These are phyloP conservation scores for Vigna angularis DNA, from an alignment of 306 rosid genomes.

Conservation along the genomic window DNA sequence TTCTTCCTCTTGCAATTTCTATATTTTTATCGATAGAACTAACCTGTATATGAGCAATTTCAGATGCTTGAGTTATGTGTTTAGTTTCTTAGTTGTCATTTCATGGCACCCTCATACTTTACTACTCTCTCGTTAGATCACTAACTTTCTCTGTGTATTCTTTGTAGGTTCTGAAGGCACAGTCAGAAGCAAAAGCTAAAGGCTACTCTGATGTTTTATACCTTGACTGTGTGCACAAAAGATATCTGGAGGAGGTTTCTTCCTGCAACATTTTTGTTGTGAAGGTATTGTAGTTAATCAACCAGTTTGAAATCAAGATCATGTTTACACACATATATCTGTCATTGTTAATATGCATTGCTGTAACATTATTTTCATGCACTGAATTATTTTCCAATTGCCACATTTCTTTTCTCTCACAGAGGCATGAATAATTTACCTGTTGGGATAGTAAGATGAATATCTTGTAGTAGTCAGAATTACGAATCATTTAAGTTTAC, in stretches of 20 bases:
- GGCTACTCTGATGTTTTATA: slow-evolving; percentile 96
- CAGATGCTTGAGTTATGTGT: slow-evolving; percentile 24
- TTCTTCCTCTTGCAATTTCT: slow-evolving; percentile 13
- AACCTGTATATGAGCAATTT: background rate
- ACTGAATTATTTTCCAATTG: slow-evolving; percentile 21
- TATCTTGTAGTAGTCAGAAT: slow-evolving; percentile 6
- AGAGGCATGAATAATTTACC: slow-evolving; percentile 23
- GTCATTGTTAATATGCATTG: background rate
- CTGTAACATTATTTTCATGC: slow-evolving; percentile 4
- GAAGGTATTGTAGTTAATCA: slow-evolving; percentile 63
- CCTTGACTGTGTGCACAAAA: slow-evolving; percentile 91
- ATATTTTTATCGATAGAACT: slow-evolving; percentile 16
- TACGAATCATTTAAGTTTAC: slow-evolving; percentile 7
- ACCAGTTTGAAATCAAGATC: slow-evolving; percentile 28
- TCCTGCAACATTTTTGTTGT: slow-evolving; percentile 97
- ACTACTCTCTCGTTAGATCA: background rate
- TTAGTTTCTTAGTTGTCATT: slow-evolving; percentile 35
- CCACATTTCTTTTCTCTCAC: background rate
- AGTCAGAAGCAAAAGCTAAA: slow-evolving; percentile 86
- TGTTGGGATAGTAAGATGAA: slow-evolving; percentile 12
- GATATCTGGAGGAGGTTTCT: slow-evolving; percentile 96
- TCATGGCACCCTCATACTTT: slow-evolving; percentile 12
- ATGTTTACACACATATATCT: background rate
- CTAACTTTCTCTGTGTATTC: slow-evolving; percentile 7
- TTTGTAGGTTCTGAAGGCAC: slow-evolving; percentile 90